Base-by-base conservation (phyloP, 768 basidiomycete species). In the Russula griseocarnosa region DNA sequence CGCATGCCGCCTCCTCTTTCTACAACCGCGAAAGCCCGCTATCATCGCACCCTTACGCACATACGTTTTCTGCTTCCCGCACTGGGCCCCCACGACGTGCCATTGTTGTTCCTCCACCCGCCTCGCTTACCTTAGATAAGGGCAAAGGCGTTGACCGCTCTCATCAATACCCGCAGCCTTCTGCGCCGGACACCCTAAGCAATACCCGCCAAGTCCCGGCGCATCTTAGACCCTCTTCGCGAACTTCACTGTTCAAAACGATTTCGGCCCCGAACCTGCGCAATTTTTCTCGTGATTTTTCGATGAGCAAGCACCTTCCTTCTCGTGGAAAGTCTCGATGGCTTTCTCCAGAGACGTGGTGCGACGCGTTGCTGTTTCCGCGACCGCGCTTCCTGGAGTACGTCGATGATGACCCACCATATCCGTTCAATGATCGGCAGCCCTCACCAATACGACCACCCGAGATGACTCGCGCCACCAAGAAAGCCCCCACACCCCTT, bases 291-390 rank as follows among this genome's bases (percentile, higher is more conserved):
- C 51, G 61, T 7, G 60, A 28, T 30, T 65, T 66, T 18, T 9
- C 69, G 3, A 5, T 58, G 18, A 24, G 61, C 34, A 73, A 71
- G 62, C 66, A 69, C 32, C 69, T 67, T n/a, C 65, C 59, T 1
- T 61, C 61, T 54, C 83, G 79, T 69, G 77, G 76, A 14, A 82
- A 78, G 66, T 85, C 88, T 34, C 77, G 84, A 7, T 90, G 87
- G 87, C 70, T 90, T 2, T 82, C 85, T 3, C 82, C 88, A 0
- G 88, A 91, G 74, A 85, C 86, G 20, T 90, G 89, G 88, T 92
- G 90, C 73, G 88, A 92, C 66, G 89, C 88, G 0, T 69, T 92
- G 10, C 73, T 92, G 28, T 86, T 91, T 61, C 90, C 90, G 3
- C 82, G 88, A 1, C 90, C 90, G 14, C 79, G 88, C 56, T 81